phyloP scores from a whole-genome alignment of 148 eudicot genomes.

The Amaranthus cruentus region DNA sequence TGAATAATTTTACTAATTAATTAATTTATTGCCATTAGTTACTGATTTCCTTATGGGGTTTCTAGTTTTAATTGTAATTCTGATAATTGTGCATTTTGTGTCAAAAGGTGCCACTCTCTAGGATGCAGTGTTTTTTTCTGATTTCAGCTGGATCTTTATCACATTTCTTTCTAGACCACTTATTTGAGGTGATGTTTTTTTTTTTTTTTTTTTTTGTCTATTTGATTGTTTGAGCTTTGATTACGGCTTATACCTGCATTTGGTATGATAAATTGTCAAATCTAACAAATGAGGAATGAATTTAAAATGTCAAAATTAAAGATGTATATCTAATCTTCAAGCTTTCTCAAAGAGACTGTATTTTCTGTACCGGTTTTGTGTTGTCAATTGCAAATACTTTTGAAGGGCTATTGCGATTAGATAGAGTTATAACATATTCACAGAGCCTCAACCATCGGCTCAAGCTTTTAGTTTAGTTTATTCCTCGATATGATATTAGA shows the following conservation, averaged over 20 bases:
- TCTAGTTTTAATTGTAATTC: background rate
- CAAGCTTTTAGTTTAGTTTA: too few species aligned
- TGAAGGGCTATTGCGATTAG: too few species aligned
- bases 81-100: background rate
- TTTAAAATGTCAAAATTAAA: too few species aligned
- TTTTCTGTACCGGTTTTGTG: too few species aligned
- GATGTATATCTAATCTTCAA: too few species aligned
- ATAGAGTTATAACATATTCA: too few species aligned
- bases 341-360: too few species aligned
- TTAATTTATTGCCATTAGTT: background rate
- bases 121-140: slow-evolving; percentile 67
- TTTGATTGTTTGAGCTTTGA: background rate
- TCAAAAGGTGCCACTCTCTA: slow-evolving; percentile 56
- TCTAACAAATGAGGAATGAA: background rate
- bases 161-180: slow-evolving; percentile 82
- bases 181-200: slow-evolving; percentile 65
- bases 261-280: background rate
- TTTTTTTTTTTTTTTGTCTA: background rate
- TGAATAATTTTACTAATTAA: background rate
- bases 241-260: too few species aligned
- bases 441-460: too few species aligned
- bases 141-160: slow-evolving; percentile 81
- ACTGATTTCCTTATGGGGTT: slow-evolving; percentile 4
- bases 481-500: too few species aligned
- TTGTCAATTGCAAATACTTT: too few species aligned